Evolutionary conservation across 768 basidiomycete genomes (phyloP).

Genomic region (Mrakia hoshinonis): DNA sequence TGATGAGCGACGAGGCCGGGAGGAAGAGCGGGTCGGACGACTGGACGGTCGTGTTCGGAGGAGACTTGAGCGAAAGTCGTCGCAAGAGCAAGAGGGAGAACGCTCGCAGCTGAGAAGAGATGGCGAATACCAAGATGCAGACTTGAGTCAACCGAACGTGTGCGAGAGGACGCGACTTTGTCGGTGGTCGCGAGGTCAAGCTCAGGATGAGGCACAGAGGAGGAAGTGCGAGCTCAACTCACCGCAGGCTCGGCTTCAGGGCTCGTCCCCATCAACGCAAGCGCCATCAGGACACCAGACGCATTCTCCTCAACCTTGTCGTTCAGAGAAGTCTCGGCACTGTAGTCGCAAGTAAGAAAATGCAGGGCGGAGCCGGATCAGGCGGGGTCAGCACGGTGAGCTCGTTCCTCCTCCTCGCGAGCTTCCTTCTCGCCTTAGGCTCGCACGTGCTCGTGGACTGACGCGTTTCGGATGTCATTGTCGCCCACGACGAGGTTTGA

Average conservation of each 20-base stretch:
- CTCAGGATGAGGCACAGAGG: background rate
- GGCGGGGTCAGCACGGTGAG: background rate
- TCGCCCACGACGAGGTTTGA: slow-evolving; percentile 15
- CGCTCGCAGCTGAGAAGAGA: background rate
- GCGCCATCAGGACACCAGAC: slow-evolving; percentile 12
- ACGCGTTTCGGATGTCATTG: slow-evolving; percentile 16
- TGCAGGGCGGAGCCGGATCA: background rate
- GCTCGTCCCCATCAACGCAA: slow-evolving; percentile 21
- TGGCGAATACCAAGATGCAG: background rate
- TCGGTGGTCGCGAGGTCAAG: background rate
- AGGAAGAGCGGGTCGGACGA: background rate
- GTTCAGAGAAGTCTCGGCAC: slow-evolving; percentile 24
- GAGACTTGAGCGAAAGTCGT: slow-evolving; percentile 24
- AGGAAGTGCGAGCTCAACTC: background rate
- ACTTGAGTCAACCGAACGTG: background rate
- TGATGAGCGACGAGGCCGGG: slow-evolving; percentile 11
- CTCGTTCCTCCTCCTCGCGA: background rate
- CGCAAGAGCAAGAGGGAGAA: slow-evolving; percentile 26
- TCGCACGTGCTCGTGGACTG: background rate
- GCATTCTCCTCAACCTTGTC: slow-evolving; percentile 16
- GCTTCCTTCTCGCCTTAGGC: no score
- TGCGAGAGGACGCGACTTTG: background rate
- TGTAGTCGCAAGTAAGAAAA: background rate
- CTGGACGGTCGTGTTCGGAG: background rate
- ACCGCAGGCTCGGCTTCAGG: background rate